Conservation (phyloP, 163 green algal genomes). For the Scenedesmus sp. region DNA sequence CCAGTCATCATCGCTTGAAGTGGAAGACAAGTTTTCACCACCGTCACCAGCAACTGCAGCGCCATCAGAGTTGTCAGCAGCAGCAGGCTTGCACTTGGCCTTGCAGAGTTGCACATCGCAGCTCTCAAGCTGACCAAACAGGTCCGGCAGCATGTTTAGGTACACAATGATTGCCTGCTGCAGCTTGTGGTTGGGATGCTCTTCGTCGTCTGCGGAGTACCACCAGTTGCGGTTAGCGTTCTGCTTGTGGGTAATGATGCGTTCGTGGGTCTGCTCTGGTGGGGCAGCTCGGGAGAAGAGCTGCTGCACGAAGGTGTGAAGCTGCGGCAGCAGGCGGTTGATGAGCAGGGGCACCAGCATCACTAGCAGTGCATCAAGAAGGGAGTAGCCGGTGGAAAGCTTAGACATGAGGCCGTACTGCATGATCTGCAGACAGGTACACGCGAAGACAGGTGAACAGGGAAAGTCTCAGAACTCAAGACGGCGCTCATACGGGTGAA, state of each 20-base stretch:
- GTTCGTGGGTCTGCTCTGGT: neutral
- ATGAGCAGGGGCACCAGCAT: constrained; percentile 50
- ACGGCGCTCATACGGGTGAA: no score
- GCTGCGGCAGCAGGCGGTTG: constrained; percentile 22
- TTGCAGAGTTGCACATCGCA: constrained; percentile 27
- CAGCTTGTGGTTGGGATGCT: constrained; percentile 52
- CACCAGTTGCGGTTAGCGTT: constrained; percentile 7
- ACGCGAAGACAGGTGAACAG: no score
- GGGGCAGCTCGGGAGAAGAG: neutral
- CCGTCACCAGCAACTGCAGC: neutral
- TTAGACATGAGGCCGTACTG: constrained; percentile 53
- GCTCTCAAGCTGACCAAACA: neutral
- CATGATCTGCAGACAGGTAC: neutral
- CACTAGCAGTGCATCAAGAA: constrained; percentile 44
- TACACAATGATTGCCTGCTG: constrained; percentile 52
- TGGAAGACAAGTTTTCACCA: neutral
- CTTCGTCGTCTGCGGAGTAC: neutral
- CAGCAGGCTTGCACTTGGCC: constrained; percentile 7
- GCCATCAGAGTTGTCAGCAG: neutral
- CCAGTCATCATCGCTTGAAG: neutral
- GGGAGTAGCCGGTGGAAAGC: constrained; percentile 33
- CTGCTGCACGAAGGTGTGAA: neutral
- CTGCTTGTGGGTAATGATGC: constrained; percentile 16
- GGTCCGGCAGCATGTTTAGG: constrained; percentile 22
- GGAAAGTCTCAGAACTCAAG: no score